Evolutionary conservation across 2,329 filamentous ascomycete species (phyloP).

Genomic region (Fonsecaea nubica): DNA sequence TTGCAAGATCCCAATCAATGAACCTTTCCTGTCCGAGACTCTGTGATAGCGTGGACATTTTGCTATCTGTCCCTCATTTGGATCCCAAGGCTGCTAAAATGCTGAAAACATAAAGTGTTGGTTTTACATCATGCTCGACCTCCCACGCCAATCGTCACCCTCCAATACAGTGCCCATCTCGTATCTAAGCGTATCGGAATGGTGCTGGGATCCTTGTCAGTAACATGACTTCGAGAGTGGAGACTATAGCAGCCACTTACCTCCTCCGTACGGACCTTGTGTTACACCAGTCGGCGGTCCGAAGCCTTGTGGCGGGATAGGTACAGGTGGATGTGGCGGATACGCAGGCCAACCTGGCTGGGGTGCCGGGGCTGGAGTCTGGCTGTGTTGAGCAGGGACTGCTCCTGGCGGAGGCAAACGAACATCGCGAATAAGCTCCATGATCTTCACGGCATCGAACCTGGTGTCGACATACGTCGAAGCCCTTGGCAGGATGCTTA

Average conservation of each 20-base stretch:
- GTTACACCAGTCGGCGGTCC: conserved; percentile 29
- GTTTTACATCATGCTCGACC: conserved; percentile 3
- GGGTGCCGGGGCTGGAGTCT: conserved; percentile 25
- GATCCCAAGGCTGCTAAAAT: not conserved
- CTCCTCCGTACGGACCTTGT: conserved; percentile 37
- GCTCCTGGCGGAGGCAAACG: conserved; percentile 61
- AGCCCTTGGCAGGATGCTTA: conserved; percentile 76
- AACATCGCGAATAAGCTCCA: conserved; percentile 68
- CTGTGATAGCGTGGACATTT: not conserved
- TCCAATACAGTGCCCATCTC: not conserved
- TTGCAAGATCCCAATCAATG: not conserved
- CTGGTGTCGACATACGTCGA: conserved; percentile 73
- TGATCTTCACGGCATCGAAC: conserved; percentile 74
- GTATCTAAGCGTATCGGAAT: conserved; percentile 21
- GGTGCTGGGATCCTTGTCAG: conserved; percentile 22
- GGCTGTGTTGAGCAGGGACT: conserved; percentile 39
- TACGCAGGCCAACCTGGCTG: conserved; percentile 42
- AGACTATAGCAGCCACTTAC: conserved; percentile 28
- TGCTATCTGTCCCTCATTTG: not conserved
- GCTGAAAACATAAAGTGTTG: not conserved
- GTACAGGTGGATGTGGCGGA: conserved; percentile 43
- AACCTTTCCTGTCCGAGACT: not conserved
- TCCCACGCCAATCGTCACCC: not conserved
- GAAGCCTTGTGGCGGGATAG: conserved; percentile 37
- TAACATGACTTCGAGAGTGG: not conserved